These are phyloP conservation scores for Calcarisporium arbuscula DNA, from an alignment of 2,329 filamentous ascomycete genomes.

Conservation along the genomic window DNA sequence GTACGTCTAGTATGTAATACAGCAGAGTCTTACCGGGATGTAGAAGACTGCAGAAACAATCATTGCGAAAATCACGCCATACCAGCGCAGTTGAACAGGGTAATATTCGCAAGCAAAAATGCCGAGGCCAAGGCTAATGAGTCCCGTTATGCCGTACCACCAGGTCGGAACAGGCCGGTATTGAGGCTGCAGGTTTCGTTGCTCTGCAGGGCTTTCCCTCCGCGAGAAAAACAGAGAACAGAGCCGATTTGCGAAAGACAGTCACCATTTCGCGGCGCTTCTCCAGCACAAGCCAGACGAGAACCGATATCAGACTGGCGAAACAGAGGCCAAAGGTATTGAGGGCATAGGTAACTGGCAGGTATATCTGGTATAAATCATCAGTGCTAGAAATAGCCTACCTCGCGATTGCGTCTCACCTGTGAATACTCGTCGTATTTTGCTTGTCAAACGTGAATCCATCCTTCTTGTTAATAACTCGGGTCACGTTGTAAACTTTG, in stretches of 20 bases:
- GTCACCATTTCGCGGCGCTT: slow-evolving; percentile 18
- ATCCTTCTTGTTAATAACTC: slow-evolving; percentile 37
- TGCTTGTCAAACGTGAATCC: slow-evolving; percentile 35
- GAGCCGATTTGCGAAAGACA: slow-evolving; percentile 3
- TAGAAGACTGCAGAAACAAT: slow-evolving; percentile 21
- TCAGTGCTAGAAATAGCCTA: too few species aligned
- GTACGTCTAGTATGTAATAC: too few species aligned
- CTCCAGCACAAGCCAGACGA: slow-evolving; percentile 24
- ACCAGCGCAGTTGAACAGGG: slow-evolving; percentile 23
- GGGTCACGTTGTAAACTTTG: slow-evolving; percentile 38
- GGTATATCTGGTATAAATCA: slow-evolving; percentile 26
- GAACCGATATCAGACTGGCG: slow-evolving; percentile 37
- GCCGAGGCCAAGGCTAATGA: slow-evolving; percentile 17
- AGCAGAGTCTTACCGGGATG: slow-evolving; percentile 15
- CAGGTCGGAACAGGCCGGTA: slow-evolving; percentile 16
- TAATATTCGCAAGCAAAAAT: slow-evolving; percentile 24
- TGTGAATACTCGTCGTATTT: slow-evolving; percentile 48
- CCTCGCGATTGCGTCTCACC: slow-evolving; percentile 18
- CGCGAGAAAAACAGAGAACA: slow-evolving; percentile 7
- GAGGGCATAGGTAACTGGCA: slow-evolving; percentile 36
- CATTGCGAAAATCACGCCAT: slow-evolving; percentile 22
- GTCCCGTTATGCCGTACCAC: slow-evolving; percentile 17
- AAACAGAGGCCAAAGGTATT: slow-evolving; percentile 48
- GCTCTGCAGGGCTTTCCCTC: neutral
- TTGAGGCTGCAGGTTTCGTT: slow-evolving; percentile 8